These are phyloP conservation scores for Aureobasidium subglaciale DNA, from an alignment of 2,329 filamentous ascomycete species.

Conservation along the genomic window DNA sequence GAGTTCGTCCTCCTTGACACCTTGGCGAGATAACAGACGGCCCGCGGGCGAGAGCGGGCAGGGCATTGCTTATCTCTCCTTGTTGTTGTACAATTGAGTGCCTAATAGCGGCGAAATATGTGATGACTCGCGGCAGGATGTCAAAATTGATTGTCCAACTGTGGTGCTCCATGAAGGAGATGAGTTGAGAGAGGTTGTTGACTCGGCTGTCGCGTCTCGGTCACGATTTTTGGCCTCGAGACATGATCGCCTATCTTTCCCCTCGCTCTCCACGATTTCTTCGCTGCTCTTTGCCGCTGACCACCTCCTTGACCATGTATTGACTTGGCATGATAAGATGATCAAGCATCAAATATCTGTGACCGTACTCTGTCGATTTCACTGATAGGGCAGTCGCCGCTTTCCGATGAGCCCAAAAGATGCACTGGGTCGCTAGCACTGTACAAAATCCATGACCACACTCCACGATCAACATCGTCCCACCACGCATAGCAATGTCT, in stretches of 20 bases:
- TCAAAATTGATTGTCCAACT: no score
- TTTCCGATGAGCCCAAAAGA: not conserved
- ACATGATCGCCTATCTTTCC: not conserved
- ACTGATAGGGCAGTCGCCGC: not conserved
- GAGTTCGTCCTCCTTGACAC: not conserved
- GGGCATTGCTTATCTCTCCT: not conserved
- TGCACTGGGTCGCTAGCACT: not conserved
- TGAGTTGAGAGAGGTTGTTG: not conserved
- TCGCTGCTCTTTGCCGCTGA: no score
- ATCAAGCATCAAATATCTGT: no score
- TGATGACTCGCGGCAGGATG: not conserved
- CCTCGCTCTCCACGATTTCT: not conserved
- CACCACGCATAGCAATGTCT: no score
- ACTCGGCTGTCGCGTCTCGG: not conserved
- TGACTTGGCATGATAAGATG: not conserved
- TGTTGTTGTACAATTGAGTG: no score
- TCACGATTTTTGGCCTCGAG: not conserved
- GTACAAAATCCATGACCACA: no score
- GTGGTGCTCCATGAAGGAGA: no score
- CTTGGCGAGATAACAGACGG: slow-evolving; percentile 1
- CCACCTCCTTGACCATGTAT: no score
- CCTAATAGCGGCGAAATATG: no score
- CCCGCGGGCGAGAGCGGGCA: not conserved
- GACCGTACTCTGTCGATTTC: no score
- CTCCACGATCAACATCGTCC: no score